Evolutionary conservation across 1,284 basidiomycete species (phyloP).

Genomic region (Moniliophthora roreri): DNA sequence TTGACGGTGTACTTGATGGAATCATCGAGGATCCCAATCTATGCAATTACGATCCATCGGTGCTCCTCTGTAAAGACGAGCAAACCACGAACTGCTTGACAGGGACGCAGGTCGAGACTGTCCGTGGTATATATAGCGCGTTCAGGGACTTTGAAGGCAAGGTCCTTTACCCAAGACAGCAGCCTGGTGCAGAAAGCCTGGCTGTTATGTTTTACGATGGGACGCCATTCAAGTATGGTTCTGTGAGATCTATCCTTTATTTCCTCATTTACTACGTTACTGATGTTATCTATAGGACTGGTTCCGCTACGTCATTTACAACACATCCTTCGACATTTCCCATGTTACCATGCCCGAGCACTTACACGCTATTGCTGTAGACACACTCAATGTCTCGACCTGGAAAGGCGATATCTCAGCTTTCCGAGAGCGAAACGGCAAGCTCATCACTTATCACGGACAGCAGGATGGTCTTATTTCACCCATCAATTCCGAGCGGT

Average conservation of each 20-base stretch:
- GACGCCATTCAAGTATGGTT: background rate
- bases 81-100: conserved; percentile 30
- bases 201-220: conserved; percentile 8
- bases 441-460: conserved; percentile 22
- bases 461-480: conserved; percentile 18
- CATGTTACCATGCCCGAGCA: conserved; percentile 6
- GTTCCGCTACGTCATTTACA: conserved; percentile 16
- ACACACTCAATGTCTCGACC: conserved; percentile 18
- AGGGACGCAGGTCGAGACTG: conserved; percentile 28
- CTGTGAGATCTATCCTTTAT: no score
- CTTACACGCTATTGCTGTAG: conserved; percentile 8
- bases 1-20: conserved; percentile 31
- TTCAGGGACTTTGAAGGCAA: conserved; percentile 28
- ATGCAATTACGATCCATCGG: conserved; percentile 33
- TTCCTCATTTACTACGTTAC: no score
- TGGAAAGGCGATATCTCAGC: conserved; percentile 19
- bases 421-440: conserved; percentile 19
- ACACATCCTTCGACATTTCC: conserved; percentile 11
- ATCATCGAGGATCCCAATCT: conserved; percentile 32
- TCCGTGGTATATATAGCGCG: conserved; percentile 29
- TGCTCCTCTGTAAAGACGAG: conserved; percentile 25
- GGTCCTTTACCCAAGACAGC: conserved; percentile 25
- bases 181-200: conserved; percentile 16
- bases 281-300: conserved; percentile 14
- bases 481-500: conserved; percentile 18